A percentile compares a stretch with the other conserved stretches of the same genome.
Evolutionary conservation across 1,284 basidiomycete species (phyloP).

Genomic region (Heterobasidion annosum): DNA sequence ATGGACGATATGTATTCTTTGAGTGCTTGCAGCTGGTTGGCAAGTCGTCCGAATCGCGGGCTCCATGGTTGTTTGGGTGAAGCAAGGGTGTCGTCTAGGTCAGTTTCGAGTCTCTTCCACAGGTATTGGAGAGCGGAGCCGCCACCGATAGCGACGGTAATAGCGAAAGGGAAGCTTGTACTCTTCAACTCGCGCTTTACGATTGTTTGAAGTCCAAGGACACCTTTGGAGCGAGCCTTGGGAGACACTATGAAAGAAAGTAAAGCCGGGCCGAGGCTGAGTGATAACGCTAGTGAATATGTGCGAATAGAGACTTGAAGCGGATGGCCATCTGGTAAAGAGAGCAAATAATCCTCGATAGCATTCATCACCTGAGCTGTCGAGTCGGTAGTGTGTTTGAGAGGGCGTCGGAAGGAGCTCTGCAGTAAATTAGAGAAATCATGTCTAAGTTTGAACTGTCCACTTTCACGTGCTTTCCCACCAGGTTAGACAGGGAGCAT

Average conservation of each 20-base stretch:
- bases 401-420: no score
- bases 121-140: constrained; percentile 41
- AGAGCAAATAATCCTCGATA: constrained; percentile 9
- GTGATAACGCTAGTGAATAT: constrained; percentile 53
- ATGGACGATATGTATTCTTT: constrained; percentile 13
- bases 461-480: no score
- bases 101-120: constrained; percentile 29
- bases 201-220: constrained; percentile 14
- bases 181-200: constrained; percentile 45
- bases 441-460: no score
- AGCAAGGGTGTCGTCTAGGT: not conserved
- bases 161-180: constrained; percentile 59
- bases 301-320: constrained; percentile 55
- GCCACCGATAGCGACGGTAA: constrained; percentile 55
- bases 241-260: constrained; percentile 38
- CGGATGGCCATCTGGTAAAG: constrained; percentile 35
- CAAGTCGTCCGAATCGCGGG: not conserved
- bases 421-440: no score
- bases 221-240: constrained; percentile 16
- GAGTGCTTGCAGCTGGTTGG: not conserved
- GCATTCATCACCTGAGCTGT: not conserved
- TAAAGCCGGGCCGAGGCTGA: constrained; percentile 57
- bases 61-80: not conserved
- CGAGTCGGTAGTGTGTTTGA: not conserved
- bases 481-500: no score